Evolutionary conservation across 257 asterid species (phyloP).

Genomic region (Scutellaria galericulata): DNA sequence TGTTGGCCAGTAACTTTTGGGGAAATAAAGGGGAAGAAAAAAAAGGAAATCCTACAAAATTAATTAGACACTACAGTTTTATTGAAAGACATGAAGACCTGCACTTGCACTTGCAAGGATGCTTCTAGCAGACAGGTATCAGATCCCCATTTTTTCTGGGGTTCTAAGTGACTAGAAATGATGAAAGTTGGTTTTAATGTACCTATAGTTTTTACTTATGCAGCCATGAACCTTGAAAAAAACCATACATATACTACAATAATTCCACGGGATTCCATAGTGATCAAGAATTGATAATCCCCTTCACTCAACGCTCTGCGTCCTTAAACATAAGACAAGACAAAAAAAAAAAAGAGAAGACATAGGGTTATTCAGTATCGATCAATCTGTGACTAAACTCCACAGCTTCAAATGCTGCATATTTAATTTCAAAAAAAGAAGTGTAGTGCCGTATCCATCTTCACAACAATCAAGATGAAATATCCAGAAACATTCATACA

Average conservation of each 20-base stretch:
- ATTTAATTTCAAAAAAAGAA: neutral
- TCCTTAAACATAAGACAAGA: neutral
- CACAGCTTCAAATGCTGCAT: constrained; percentile 1
- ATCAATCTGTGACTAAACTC: neutral
- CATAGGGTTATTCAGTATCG: neutral
- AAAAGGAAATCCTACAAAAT: too few species aligned
- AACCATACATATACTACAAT: neutral
- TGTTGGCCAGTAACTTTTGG: too few species aligned
- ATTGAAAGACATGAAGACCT: constrained; percentile 18
- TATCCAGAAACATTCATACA: neutral
- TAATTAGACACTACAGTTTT: neutral
- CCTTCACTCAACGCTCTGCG: neutral
- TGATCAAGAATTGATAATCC: neutral
- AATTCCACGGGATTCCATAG: neutral
- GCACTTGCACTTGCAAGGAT: neutral
- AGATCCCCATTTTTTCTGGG: neutral
- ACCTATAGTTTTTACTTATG: neutral
- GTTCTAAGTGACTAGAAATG: neutral
- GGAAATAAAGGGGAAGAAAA: too few species aligned
- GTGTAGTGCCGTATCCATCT: neutral
- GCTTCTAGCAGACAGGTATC: neutral
- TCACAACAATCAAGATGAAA: neutral
- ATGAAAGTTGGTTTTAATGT: neutral
- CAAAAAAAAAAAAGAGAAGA: neutral
- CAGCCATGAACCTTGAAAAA: neutral